Percentiles rank a stretch among this genome's conserved stretches.
Conservation (phyloP, 1,139 yeast species). For the Candida tunisiensis region DNA sequence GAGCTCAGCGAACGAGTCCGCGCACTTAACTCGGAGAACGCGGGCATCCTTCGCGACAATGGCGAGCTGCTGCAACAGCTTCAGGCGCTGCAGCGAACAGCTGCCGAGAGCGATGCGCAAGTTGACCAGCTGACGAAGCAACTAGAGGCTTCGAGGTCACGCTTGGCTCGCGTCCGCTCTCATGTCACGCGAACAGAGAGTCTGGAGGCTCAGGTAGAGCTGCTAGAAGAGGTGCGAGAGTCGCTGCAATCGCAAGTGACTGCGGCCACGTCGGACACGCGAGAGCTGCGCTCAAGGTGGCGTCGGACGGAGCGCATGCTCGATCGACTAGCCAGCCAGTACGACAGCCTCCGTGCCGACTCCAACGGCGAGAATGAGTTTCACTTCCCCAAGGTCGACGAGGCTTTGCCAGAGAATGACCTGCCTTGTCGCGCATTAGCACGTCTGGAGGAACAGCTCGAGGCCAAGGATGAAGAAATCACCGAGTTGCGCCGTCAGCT, state of each 20-base stretch:
- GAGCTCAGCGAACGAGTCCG: slow-evolving; percentile 6
- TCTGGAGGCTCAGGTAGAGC: slow-evolving; percentile 8
- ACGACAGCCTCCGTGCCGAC: slow-evolving; percentile 7
- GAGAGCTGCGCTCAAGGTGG: slow-evolving; percentile 9
- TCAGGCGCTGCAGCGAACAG: slow-evolving; percentile 5
- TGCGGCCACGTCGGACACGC: slow-evolving; percentile 6
- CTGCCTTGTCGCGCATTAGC: too few species aligned
- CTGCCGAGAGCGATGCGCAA: slow-evolving; percentile 4
- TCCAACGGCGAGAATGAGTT: too few species aligned
- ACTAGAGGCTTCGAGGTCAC: slow-evolving; percentile 6
- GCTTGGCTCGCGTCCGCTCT: slow-evolving; percentile 6
- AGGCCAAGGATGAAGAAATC: too few species aligned
- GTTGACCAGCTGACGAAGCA: slow-evolving; percentile 5
- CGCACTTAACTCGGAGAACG: slow-evolving; percentile 5
- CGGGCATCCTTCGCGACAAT: slow-evolving; percentile 6
- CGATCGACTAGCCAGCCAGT: slow-evolving; percentile 10
- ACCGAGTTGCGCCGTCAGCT: too few species aligned
- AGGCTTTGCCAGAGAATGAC: too few species aligned
- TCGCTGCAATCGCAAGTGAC: slow-evolving; percentile 7
- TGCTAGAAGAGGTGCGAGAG: slow-evolving; percentile 9
- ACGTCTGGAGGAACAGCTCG: too few species aligned
- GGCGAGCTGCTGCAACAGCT: slow-evolving; percentile 8
- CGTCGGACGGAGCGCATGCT: slow-evolving; percentile 9
- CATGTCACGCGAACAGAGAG: slow-evolving; percentile 6
- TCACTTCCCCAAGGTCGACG: too few species aligned